Conservation (phyloP, 441 rosid species). For the Erodium trifolium region DNA sequence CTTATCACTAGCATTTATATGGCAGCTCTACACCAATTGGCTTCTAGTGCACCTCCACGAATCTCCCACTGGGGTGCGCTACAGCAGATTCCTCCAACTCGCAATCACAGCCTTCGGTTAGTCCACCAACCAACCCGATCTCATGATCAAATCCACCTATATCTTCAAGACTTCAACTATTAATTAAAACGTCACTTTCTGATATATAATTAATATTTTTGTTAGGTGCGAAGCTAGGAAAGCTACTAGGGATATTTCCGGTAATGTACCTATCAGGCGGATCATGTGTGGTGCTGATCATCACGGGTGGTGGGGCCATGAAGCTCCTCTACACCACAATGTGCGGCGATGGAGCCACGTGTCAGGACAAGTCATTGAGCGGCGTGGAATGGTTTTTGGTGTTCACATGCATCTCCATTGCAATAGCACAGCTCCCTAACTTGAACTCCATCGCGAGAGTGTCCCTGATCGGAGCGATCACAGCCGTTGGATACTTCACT, state of each 20-base stretch:
- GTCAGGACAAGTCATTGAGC: conserved; percentile 19
- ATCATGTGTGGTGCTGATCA: conserved; percentile 37
- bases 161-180: too few species aligned
- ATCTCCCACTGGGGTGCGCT: conserved; percentile 26
- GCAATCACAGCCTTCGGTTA: conserved; percentile 44
- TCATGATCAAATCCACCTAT: not conserved
- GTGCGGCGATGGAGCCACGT: conserved; percentile 15
- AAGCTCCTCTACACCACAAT: conserved; percentile 25
- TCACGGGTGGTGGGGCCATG: conserved; percentile 35
- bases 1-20: conserved; percentile 29
- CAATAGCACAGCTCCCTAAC: conserved; percentile 36
- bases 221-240: conserved; percentile 42
- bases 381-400: conserved; percentile 36
- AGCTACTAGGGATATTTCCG: conserved; percentile 39
- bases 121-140: conserved; percentile 9
- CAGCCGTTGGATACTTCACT: conserved; percentile 28
- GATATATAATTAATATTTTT: not conserved
- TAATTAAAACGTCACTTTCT: too few species aligned
- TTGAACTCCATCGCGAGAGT: conserved; percentile 31
- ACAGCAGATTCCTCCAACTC: conserved; percentile 44
- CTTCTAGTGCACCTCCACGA: conserved; percentile 49
- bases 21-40: conserved; percentile 55
- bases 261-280: conserved; percentile 63
- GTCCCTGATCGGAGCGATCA: conserved; percentile 32
- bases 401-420: conserved; percentile 34